Evolutionary conservation across 805 yeast genomes (phyloP).

Genomic region (Candida insectorum): DNA sequence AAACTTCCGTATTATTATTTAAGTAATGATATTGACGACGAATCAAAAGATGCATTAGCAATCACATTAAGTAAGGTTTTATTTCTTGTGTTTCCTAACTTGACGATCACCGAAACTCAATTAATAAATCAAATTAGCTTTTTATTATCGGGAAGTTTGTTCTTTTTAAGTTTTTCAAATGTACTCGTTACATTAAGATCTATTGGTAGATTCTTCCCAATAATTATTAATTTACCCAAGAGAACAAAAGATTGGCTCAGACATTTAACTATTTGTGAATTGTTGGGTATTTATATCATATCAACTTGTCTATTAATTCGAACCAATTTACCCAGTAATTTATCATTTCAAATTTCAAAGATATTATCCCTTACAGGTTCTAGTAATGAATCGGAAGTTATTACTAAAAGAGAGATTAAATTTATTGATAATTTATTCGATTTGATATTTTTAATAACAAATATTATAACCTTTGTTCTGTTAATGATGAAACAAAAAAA

Average conservation of each 20-base stretch:
- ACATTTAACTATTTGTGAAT: slow-evolving; percentile 40
- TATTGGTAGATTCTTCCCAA: slow-evolving; percentile 31
- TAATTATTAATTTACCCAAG: slow-evolving; percentile 13
- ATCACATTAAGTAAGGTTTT: slow-evolving; percentile 44
- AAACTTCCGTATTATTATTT: slow-evolving; percentile 33
- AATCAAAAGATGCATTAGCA: slow-evolving; percentile 45
- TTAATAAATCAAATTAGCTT: slow-evolving; percentile 47
- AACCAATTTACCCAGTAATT: slow-evolving; percentile 44
- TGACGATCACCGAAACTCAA: slow-evolving; percentile 33
- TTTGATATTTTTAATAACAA: slow-evolving; percentile 40
- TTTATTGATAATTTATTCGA: slow-evolving; percentile 54
- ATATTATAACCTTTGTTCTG: slow-evolving; percentile 2
- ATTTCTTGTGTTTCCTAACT: slow-evolving; percentile 8
- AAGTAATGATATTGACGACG: slow-evolving; percentile 5
- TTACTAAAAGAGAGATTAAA: slow-evolving; percentile 32
- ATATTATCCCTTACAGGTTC: slow-evolving; percentile 36
- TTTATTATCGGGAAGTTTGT: slow-evolving; percentile 54
- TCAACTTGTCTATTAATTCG: slow-evolving; percentile 50
- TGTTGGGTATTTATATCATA: slow-evolving; percentile 48
- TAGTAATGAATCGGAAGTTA: slow-evolving; percentile 14
- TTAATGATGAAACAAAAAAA: slow-evolving; percentile 2
- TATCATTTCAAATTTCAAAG: slow-evolving; percentile 38
- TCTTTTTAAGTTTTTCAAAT: slow-evolving; percentile 61
- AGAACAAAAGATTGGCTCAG: slow-evolving; percentile 27
- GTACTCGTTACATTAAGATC: slow-evolving; percentile 61